Percentiles rank a stretch among this genome's conserved stretches.
These are phyloP conservation scores for Pelomyxa schiedti DNA, from an alignment of 78 protist genomes.

Conservation along the genomic window DNA sequence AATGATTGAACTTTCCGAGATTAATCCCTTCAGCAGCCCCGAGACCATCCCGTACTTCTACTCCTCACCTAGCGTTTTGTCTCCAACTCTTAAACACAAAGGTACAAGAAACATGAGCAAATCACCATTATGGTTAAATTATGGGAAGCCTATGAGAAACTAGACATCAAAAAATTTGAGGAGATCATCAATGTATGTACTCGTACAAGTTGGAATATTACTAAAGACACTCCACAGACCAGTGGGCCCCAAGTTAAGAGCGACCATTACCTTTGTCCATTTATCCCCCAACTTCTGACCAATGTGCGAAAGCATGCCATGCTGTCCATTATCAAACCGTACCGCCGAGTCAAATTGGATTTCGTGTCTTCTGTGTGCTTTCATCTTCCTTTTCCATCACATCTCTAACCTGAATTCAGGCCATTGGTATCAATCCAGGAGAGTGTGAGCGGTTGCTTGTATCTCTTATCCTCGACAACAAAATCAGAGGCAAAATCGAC, in stretches of 20 bases:
- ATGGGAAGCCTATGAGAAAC: constrained; percentile 50
- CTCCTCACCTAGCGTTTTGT: neutral
- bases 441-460: constrained; percentile 83
- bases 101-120: constrained; percentile 85
- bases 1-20: constrained; percentile 71
- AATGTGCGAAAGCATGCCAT: constrained; percentile 79
- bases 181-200: constrained; percentile 45
- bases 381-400: neutral
- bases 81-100: neutral
- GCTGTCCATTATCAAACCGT: constrained; percentile 71
- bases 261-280: constrained; percentile 76
- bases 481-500: constrained; percentile 67
- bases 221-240: neutral
- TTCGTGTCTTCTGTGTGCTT: constrained; percentile 51
- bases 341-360: constrained; percentile 72
- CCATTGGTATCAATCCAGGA: constrained; percentile 47
- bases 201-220: neutral
- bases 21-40: constrained; percentile 87
- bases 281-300: constrained; percentile 66
- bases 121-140: constrained; percentile 83
- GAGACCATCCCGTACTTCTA: constrained; percentile 75
- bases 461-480: constrained; percentile 73
- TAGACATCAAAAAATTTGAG: constrained; percentile 77
- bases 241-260: constrained; percentile 51
- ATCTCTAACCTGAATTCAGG: neutral